Evolutionary conservation across 371 early-diverging fungal species (phyloP).

Genomic region (Chytridiales sp.): DNA sequence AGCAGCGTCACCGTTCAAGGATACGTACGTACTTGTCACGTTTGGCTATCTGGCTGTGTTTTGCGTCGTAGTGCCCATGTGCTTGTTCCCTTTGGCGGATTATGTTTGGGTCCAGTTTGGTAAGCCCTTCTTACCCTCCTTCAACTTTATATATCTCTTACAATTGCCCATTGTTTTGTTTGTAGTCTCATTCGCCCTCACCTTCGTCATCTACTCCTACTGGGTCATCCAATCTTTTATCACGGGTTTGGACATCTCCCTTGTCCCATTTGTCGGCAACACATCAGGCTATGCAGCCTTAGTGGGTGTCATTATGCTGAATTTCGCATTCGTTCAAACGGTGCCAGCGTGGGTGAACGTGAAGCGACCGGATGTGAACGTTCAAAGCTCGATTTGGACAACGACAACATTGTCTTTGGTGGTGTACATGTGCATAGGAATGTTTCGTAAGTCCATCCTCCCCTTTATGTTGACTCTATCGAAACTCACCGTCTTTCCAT

Average conservation of each 20-base stretch:
- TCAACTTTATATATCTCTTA: background rate
- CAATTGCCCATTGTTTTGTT: background rate
- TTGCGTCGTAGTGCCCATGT: conserved; percentile 25
- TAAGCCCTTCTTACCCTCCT: background rate
- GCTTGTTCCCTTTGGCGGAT: conserved; percentile 25
- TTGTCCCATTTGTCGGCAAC: conserved; percentile 23
- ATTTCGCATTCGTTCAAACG: conserved; percentile 32
- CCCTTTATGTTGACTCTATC: background rate
- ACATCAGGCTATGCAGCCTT: conserved; percentile 28
- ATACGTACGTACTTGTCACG: conserved; percentile 34
- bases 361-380: conserved; percentile 29
- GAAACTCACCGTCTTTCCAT: background rate
- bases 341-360: conserved; percentile 36
- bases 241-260: conserved; percentile 7
- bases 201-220: conserved; percentile 30
- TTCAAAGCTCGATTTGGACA: conserved; percentile 27
- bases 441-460: conserved; percentile 17
- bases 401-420: conserved; percentile 9
- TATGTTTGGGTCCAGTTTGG: conserved; percentile 24
- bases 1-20: conserved; percentile 32
- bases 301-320: conserved; percentile 34
- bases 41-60: conserved; percentile 28
- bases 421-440: conserved; percentile 24
- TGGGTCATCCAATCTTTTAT: conserved; percentile 29
- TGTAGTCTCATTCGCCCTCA: conserved; percentile 29